Conservation (phyloP, 768 basidiomycete species). For the Boletus rubropictus region DNA sequence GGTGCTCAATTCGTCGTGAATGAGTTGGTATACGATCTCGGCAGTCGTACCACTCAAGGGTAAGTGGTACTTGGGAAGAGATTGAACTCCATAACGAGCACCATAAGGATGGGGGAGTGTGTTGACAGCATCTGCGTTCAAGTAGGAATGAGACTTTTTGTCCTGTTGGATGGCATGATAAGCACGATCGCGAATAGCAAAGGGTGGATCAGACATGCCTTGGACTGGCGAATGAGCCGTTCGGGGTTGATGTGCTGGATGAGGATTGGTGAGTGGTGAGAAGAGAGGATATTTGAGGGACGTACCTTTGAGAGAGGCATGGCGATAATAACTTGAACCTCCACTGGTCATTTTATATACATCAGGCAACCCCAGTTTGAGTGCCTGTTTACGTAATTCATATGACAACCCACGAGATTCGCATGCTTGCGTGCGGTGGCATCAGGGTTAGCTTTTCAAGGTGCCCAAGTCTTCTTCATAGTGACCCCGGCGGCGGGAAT, state of each 20-base stretch:
- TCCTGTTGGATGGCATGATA: slow-evolving; percentile 34
- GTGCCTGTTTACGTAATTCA: neutral
- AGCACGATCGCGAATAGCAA: neutral
- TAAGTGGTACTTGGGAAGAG: slow-evolving; percentile 65
- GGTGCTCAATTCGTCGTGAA: slow-evolving; percentile 58
- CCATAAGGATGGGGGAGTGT: slow-evolving; percentile 45
- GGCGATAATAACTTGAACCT: neutral
- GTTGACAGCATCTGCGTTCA: slow-evolving; percentile 33
- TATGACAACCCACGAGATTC: no score
- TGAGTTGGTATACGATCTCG: slow-evolving; percentile 49
- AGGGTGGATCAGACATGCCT: slow-evolving; percentile 31
- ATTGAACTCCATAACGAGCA: slow-evolving; percentile 58
- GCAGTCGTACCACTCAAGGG: slow-evolving; percentile 54
- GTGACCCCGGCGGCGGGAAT: no score
- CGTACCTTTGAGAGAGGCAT: slow-evolving; percentile 62
- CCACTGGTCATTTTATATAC: neutral
- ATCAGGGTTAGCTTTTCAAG: no score
- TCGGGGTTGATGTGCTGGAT: slow-evolving; percentile 64
- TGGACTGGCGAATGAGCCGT: slow-evolving; percentile 51
- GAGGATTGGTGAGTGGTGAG: neutral
- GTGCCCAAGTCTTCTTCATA: no score
- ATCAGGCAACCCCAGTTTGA: neutral
- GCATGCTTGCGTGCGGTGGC: no score
- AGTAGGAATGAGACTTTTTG: slow-evolving; percentile 33
- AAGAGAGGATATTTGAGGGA: neutral